Conservation (phyloP, 2,329 filamentous ascomycete species). For the Aureobasidium sp. region DNA sequence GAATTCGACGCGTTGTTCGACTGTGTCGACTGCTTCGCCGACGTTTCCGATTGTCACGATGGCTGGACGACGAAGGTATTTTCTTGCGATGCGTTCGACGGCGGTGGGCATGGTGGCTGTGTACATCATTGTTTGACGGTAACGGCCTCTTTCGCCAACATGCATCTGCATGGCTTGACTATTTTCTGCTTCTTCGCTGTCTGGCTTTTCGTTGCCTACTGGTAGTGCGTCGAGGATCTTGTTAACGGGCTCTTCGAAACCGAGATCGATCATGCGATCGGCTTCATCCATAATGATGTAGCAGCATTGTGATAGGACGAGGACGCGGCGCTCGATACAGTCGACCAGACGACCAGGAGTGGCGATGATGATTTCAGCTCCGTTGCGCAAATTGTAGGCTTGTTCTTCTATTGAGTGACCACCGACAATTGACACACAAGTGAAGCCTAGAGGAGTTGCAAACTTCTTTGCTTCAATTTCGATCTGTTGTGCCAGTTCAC, state of each 20-base stretch:
- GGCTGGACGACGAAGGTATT: constrained; percentile 86
- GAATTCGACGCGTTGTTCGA: constrained; percentile 95
- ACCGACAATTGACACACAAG: constrained; percentile 94
- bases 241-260: constrained; percentile 95
- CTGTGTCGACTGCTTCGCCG: constrained; percentile 93
- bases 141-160: constrained; percentile 66
- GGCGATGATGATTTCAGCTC: constrained; percentile 96
- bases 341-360: constrained; percentile 95
- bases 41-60: constrained; percentile 91
- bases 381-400: constrained; percentile 78
- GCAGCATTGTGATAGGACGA: constrained; percentile 92
- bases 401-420: constrained; percentile 94
- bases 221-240: constrained; percentile 94
- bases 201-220: constrained; percentile 88
- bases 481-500: constrained; percentile 96
- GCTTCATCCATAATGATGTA: constrained; percentile 99
- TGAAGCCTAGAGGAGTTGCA: constrained; percentile 81
- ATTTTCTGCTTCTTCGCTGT: constrained; percentile 85
- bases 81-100: constrained; percentile 92
- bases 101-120: constrained; percentile 93
- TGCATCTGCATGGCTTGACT: constrained; percentile 74
- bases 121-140: constrained; percentile 99
- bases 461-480: constrained; percentile 92
- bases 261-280: constrained; percentile 97
- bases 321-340: constrained; percentile 85